phyloP scores from a whole-genome alignment of 305 asterid genomes.

The Rubia tinctorum region DNA sequence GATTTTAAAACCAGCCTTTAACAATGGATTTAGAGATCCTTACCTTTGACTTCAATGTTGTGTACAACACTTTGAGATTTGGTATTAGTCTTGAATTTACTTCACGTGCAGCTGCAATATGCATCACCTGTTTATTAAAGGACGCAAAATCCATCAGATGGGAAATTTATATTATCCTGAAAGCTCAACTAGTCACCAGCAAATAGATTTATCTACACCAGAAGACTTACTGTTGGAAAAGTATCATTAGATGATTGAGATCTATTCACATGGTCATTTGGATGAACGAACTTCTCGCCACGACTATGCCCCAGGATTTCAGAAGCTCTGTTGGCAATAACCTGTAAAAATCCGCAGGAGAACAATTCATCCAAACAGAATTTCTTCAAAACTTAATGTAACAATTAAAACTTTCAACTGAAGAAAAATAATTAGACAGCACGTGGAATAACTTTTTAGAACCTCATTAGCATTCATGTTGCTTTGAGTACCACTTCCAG shows the following conservation, averaged over 20 bases:
- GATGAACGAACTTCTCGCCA: slow-evolving; percentile 87
- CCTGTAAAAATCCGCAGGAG: slow-evolving; percentile 43
- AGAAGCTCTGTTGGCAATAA: slow-evolving; percentile 94
- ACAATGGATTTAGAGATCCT: background rate
- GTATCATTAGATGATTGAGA: slow-evolving; percentile 99
- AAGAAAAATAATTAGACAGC: background rate
- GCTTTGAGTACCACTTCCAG: slow-evolving; percentile 99
- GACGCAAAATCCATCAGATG: slow-evolving; percentile 1
- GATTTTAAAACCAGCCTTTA: background rate
- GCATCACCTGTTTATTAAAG: slow-evolving; percentile 73
- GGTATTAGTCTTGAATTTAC: slow-evolving; percentile 76
- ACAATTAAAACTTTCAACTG: background rate
- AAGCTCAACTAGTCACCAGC: slow-evolving; percentile 1
- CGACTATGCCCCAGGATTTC: slow-evolving; percentile 91
- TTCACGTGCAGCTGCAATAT: slow-evolving; percentile 94
- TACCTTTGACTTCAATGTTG: slow-evolving; percentile 84
- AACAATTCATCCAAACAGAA: slow-evolving; percentile 17
- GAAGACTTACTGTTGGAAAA: slow-evolving; percentile 81
- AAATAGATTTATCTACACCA: slow-evolving; percentile 15
- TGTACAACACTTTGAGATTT: slow-evolving; percentile 71
- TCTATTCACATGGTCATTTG: slow-evolving; percentile 92
- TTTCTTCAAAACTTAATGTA: background rate
- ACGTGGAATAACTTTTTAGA: slow-evolving; percentile 14
- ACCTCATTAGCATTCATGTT: slow-evolving; percentile 99
- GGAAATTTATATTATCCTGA: slow-evolving; percentile 2